Conservation (phyloP, 1,139 yeast species). For the Debaryomyces subglobosus region DNA sequence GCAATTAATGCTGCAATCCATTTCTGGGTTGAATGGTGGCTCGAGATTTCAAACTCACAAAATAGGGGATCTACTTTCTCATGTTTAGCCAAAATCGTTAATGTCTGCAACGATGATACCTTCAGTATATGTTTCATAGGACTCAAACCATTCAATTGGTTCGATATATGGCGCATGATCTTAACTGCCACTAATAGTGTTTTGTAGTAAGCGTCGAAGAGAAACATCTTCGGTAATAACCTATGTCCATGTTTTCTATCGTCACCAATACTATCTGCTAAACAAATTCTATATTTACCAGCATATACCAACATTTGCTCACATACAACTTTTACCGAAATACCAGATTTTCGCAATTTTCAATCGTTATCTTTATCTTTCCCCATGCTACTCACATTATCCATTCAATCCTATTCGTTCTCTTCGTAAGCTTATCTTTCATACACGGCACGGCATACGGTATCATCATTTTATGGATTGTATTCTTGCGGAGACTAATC, state of each 20-base stretch:
- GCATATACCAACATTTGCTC: background rate
- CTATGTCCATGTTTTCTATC: too few species aligned
- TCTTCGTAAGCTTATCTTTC: background rate
- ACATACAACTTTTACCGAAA: background rate
- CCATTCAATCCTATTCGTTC: background rate
- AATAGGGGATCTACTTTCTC: background rate
- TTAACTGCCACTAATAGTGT: background rate
- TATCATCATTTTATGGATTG: background rate
- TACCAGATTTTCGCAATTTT: background rate
- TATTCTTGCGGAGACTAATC: background rate
- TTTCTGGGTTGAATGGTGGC: background rate
- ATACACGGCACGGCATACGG: background rate
- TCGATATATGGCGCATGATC: background rate
- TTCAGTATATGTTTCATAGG: background rate
- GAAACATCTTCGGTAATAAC: too few species aligned
- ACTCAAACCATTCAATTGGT: background rate
- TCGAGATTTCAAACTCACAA: background rate
- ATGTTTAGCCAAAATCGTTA: background rate
- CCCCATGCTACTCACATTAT: background rate
- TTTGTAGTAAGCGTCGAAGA: background rate
- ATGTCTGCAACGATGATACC: background rate
- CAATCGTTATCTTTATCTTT: background rate
- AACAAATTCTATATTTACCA: background rate
- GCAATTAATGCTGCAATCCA: background rate
- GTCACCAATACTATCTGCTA: too few species aligned